Evolutionary conservation across 345 rosid genomes (phyloP), one percentile per base, ranked within the genome.

Genomic region (Erucastrum elatum): DNA sequence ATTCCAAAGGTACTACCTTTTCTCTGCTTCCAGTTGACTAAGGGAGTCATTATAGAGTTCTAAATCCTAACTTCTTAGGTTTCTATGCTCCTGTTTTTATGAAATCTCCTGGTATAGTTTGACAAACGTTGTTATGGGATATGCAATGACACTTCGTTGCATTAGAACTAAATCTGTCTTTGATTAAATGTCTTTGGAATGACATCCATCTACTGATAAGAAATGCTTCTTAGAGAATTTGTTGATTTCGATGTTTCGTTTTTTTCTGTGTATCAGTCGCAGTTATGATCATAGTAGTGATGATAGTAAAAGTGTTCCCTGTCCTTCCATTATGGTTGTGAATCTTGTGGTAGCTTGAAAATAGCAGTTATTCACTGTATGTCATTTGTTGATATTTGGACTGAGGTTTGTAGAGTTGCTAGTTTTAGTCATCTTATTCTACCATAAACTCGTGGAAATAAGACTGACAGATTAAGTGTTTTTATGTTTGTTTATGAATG

Each of bases 1-100:
- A 84, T 83, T 71, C 88, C 53, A 84, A 82, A 84, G 99, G 99
- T 95, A 84, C 8, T 13, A 4, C 41, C 26, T 56, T 71, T 35
- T 70, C 77, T 56, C 26, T 64, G 44, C 37, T 27, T 51, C 17
- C 4, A 39, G 4, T 74, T 27, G 13, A 8, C 55, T 15, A 35
- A 27, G 10, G 4, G 30, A 62, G 61, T 68, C 71, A 29, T 31
- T 73, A 31, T 26, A 71, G 29, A 59, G 37, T 46, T 37, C 33
- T 15, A 12, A 60, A 9, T 41, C 58, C 29, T 34, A 73, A 29
- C 70, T 29, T 60, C 26, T 46, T 46, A 56, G 63, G 16, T 25
- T 41, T 39, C 44, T 4, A 5, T 35, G 17, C 39, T 56, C 37
- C 16, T 3, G 4, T 64, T 72, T 44, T 26, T 21, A 53, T 58